These are phyloP conservation scores for Acer negundo DNA, from an alignment of 345 rosid species.

Conservation along the genomic window DNA sequence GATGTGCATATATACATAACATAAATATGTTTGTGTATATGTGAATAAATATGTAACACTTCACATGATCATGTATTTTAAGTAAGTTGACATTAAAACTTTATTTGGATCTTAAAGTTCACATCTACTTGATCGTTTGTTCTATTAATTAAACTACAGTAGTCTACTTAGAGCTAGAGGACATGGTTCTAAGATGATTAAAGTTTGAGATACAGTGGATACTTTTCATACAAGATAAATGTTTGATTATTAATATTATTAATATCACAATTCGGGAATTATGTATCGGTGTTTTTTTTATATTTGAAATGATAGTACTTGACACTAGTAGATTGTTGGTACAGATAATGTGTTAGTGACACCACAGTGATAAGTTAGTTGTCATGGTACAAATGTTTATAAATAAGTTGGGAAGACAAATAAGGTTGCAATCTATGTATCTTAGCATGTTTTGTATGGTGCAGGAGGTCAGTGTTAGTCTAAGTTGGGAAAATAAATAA, in stretches of 20 bases:
- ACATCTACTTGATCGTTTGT: not conserved
- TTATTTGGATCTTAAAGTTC: not conserved
- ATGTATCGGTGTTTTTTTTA: not conserved
- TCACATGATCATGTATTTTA: not conserved
- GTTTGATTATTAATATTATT: not conserved
- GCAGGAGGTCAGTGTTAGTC: not conserved
- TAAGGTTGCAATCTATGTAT: not conserved
- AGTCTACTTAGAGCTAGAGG: not conserved
- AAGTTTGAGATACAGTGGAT: too few relatives aligned
- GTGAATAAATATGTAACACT: not conserved
- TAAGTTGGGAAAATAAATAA: not conserved
- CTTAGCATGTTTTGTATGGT: not conserved
- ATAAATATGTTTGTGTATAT: not conserved
- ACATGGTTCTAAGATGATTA: not conserved
- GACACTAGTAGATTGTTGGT: not conserved
- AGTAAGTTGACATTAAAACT: too few relatives aligned
- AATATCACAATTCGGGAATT: not conserved
- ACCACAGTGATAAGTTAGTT: not conserved
- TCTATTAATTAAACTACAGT: not conserved
- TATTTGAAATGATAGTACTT: not conserved
- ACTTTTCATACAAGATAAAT: not conserved
- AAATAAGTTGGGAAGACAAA: not conserved
- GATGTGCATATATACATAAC: too few relatives aligned
- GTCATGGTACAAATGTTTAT: not conserved
- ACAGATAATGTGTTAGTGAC: not conserved